Conservation (phyloP, 257 asterid species). For the Solanum piurae region DNA sequence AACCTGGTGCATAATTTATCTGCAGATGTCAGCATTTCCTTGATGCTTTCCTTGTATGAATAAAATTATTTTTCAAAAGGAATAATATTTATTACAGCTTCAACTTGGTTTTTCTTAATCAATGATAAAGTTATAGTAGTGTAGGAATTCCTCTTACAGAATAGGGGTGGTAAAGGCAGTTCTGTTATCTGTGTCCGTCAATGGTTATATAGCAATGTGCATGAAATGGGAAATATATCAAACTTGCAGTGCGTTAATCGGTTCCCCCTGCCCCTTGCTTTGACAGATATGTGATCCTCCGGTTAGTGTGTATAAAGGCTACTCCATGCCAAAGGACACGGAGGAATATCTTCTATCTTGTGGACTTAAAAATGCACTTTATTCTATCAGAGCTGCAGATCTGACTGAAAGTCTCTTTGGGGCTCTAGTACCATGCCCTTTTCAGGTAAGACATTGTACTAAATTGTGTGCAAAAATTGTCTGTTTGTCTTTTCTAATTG, state of each 20-base stretch:
- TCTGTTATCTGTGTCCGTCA: not conserved
- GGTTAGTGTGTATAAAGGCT: conserved; percentile 82
- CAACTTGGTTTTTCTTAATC: not conserved
- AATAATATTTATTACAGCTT: not conserved
- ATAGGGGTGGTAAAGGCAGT: not conserved
- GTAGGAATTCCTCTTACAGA: not conserved
- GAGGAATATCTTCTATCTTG: conserved; percentile 70
- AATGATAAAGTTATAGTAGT: not conserved
- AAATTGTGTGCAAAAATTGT: not conserved
- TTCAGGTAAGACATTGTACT: conserved; percentile 41
- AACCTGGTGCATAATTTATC: not conserved
- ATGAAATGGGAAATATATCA: not conserved
- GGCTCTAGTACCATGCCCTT: conserved; percentile 56
- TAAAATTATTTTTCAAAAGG: not conserved
- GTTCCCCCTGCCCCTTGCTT: not conserved
- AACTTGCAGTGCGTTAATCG: not conserved
- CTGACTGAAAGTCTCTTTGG: conserved; percentile 71
- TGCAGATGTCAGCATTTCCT: not conserved
- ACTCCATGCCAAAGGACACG: conserved; percentile 76
- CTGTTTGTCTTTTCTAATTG: not conserved
- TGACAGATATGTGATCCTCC: conserved; percentile 86
- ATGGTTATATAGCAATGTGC: not conserved
- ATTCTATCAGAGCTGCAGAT: conserved; percentile 74
- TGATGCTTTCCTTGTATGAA: not conserved
- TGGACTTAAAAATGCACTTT: conserved; percentile 88